Evolutionary conservation across 495 filamentous ascomycete species (phyloP).

Genomic region (Aspergillus mulundensis): DNA sequence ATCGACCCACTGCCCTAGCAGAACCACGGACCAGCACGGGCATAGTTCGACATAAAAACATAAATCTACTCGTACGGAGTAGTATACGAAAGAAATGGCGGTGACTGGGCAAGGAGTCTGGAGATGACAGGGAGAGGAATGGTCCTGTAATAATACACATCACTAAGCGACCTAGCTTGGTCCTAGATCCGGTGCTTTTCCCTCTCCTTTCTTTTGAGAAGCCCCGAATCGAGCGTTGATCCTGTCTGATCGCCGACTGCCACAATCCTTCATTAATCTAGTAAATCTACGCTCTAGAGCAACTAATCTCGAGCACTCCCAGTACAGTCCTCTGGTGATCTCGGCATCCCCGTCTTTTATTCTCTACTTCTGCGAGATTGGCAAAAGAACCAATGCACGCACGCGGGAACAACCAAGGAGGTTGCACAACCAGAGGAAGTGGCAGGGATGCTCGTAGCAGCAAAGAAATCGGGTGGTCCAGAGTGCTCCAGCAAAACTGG

Average conservation of each 20-base stretch:
- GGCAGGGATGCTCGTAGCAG: slow-evolving; percentile 24
- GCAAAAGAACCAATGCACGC: slow-evolving; percentile 19
- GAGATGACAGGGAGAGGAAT: slow-evolving; percentile 1
- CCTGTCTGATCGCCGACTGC: not conserved
- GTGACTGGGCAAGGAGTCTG: slow-evolving; percentile 12
- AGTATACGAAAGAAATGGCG: slow-evolving; percentile 16
- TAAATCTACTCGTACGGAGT: too few species aligned
- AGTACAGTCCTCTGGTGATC: not conserved
- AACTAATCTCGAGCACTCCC: not conserved
- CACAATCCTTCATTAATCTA: not conserved
- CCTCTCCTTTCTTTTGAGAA: not conserved
- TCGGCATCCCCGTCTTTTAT: not conserved
- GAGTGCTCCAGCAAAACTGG: slow-evolving; percentile 39
- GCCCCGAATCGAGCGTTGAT: not conserved
- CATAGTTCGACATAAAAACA: too few species aligned
- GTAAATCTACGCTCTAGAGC: not conserved
- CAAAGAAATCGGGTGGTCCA: slow-evolving; percentile 32
- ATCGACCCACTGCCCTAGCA: not conserved
- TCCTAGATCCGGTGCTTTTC: not conserved
- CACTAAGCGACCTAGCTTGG: not conserved
- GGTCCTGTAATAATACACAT: slow-evolving; percentile 6
- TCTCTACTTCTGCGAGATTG: not conserved
- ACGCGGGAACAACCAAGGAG: slow-evolving; percentile 21
- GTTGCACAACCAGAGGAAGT: slow-evolving; percentile 28
- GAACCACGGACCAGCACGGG: not conserved